phyloP scores from a whole-genome alignment of 2,329 filamentous ascomycete species.

The Cryphonectria nitschkei region DNA sequence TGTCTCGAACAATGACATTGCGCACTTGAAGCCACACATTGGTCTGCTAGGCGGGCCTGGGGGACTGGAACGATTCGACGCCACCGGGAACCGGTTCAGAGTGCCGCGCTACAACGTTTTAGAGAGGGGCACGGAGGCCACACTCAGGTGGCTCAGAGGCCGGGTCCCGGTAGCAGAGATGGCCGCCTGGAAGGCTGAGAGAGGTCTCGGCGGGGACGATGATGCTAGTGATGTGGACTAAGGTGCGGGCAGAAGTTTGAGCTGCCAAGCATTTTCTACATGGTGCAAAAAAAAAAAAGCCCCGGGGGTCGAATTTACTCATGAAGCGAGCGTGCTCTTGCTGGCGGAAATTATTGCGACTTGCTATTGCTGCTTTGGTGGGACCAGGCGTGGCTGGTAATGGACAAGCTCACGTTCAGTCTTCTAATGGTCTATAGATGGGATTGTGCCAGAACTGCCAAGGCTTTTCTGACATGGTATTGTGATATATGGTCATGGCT shows the following conservation, averaged over 20 bases:
- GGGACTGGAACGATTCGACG: conserved; percentile 69
- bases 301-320: not conserved
- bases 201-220: conserved; percentile 41
- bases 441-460: not conserved
- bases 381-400: not conserved
- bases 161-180: conserved; percentile 68
- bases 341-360: not conserved
- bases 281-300: not conserved
- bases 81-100: conserved; percentile 83
- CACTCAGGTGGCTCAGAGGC: conserved; percentile 78
- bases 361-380: not conserved
- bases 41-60: conserved; percentile 72
- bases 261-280: not conserved
- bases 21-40: conserved; percentile 77
- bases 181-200: conserved; percentile 57
- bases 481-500: not conserved
- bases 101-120: conserved; percentile 84
- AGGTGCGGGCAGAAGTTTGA: not conserved
- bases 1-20: conserved; percentile 83
- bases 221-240: conserved; percentile 39
- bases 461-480: not conserved
- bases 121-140: conserved; percentile 84
- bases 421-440: not conserved
- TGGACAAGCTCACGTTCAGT: not conserved
- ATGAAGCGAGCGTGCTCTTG: not conserved